Evolutionary conservation across 1,284 basidiomycete genomes (phyloP), one percentile per base, ranked within the genome.

Genomic region (Ganoderma lingzhi): DNA sequence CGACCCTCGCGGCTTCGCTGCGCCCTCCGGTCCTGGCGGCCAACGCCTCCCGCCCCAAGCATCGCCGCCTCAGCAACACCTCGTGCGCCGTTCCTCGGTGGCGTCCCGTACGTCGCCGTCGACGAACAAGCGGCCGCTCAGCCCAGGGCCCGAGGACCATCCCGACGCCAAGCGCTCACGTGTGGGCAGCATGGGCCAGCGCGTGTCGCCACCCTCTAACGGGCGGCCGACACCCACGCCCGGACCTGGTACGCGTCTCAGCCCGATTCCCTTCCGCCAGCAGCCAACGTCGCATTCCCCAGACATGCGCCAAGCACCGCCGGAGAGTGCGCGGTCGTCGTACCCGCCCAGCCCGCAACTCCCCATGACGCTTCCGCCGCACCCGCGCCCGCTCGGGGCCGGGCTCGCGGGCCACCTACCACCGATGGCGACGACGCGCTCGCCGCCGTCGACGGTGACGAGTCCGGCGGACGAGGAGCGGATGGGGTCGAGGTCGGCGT

Each of bases 231-330:
- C 73, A 30, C 76, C 73, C 17, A 88, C 87, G 0, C 86, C 87
- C 19, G 74, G 84, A 41, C 84, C 85, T 23, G 88, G 89, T 14
- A 87, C 88, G 41, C 83, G 90, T 8, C 90, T 88, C 0, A 93
- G 90, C n/a, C 91, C 92, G 3, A 88, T 88, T 63, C 92, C 92
- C 15, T 91, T 93, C 86, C 86, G 89, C 73, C 88, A 86, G 6
- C 92, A 92, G 75, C 88, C 89, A 8, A 80, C 86, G 64, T 78
- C 79, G 62, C 78, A 78, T 19, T 88, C 90, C 6, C 90, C 90
- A 5, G 90, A 92, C 78, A 83, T 84, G 15, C 86, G 88, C 44
- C 86, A 86, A 68, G 85, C 76, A 3, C 69, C 69, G 2, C 59
- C n/a, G 5, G 59, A 61, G 23, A 80, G 82, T 37, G 48, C 17